Evolutionary conservation across 2,329 filamentous ascomycete species (phyloP), one percentile per base, ranked within the genome.

Genomic region (Fusarium azukiicola): DNA sequence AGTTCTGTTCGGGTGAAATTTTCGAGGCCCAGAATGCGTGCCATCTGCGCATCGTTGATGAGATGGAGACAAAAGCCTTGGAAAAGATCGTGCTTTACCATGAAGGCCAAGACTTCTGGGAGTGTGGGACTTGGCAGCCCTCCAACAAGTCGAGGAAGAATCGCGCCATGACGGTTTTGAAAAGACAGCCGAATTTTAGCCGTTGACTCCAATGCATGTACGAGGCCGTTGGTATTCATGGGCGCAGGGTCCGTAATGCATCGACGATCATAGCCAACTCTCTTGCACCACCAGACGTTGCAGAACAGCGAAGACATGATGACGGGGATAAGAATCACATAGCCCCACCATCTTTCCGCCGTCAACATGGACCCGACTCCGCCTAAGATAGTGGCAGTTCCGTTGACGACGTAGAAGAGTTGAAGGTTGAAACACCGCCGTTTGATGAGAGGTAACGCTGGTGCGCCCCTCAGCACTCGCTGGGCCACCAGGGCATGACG

Each of bases 291-390:
- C 82, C 90, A 88, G n/a, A 87, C 83, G 67, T 92, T 92, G 80
- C 89, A 89, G 12, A 88, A 82, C 4, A 90, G 84, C 2, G 90
- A 87, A 0, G 87, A 84, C 6, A 90, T 72, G 13, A 92, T 90
- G 75, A 91, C 91, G 0, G 91, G 91, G 5, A 90, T 85, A 8
- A 92, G 82, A 0, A 92, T 85, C 0, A 91, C 84, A 66, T 93
- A 93, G 4, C 89, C 91, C 87, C 88, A 90, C 91, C 91, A 93
- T 40, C 83, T 79, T 6, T 88, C 89, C 0, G 90, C 88, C 0
- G 90, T 92, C 5, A 92, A 81, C 84, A 92, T 87, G 0, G 90
- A 91, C 4, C 87, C 91, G 2, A 87, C 88, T 10, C 90, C 90
- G 8, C 90, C 90, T 0, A 92, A 79, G 1, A 92, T 69, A 1